Base-by-base conservation (phyloP, 805 yeast species). In the Cyberlindnera misumaiensis region DNA sequence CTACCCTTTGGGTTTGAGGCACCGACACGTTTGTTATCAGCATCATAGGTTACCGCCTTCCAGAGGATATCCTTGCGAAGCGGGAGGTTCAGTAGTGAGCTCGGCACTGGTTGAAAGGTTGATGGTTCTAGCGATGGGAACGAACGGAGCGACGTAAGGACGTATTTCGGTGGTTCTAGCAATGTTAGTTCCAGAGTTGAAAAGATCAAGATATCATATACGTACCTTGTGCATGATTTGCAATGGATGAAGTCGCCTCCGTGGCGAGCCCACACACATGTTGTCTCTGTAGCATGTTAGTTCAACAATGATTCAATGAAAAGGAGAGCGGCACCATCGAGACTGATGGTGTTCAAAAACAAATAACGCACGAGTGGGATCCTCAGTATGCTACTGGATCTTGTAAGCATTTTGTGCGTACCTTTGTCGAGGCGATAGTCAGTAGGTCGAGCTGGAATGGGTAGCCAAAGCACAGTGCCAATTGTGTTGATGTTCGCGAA, bases 41-140 rank as follows among this genome's bases (percentile, higher is more conserved):
- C 83, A 67, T 93, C 99, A 68, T 72, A 87, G 3, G 85, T 83
- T 25, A 87, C 96, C 1, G 97, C 96, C 55, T 80, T 77, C 97
- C 97, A 93, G 43, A 93, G 72, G 25, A 89, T 63, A 60, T 93
- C 99, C 61, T 96, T 78, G 63, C 98, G 80, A 42, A 86, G 59
- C 34, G 95, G 95, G 15, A 72, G 68, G 42, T 79, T 80, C 31
- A 93, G 66, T 28, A 88, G 68, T n/a, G 68, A 56, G 3, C 83
- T 59, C 28, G 93, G 83, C 28, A 89, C 78, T 13, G 97, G 93
- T 43, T 83, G 72, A 49, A 84, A 72, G 9, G 76, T 60, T 38
- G 74, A 70, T 25, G 99, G 98, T 60, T 88, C 95, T 42, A 93
- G 70, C 4, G 95, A 82, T 27, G 99, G 98, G 62, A 93, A 93